A percentile compares a stretch with the other conserved stretches of the same genome.
Conservation (phyloP, 1,139 yeast genomes). For the Kodamaea anthophila region DNA sequence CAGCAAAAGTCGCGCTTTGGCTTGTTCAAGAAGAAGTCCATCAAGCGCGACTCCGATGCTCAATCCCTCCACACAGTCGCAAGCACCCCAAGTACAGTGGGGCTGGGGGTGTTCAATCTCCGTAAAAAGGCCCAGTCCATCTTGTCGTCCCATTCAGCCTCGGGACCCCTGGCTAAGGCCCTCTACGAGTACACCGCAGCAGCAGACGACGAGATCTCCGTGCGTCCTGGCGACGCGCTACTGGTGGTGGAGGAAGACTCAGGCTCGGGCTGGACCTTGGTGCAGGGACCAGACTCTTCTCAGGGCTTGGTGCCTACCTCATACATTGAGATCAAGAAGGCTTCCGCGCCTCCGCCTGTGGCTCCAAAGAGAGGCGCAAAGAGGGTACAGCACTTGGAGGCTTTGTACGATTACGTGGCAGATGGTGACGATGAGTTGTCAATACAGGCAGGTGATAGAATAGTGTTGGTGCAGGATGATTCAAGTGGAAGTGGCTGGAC, state of each 20-base stretch:
- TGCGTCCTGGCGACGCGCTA: conserved; percentile 58
- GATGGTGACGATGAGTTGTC: conserved; percentile 79
- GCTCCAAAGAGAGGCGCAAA: conserved; percentile 81
- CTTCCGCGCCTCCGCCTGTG: conserved; percentile 65
- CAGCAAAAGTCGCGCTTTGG: conserved; percentile 55
- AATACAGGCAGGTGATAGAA: conserved; percentile 66
- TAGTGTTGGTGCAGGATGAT: conserved; percentile 56
- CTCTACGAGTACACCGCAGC: conserved; percentile 62
- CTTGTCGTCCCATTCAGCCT: conserved; percentile 15
- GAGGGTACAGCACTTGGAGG: conserved; percentile 60
- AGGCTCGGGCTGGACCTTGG: conserved; percentile 92
- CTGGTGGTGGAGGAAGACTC: conserved; percentile 63
- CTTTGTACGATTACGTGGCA: conserved; percentile 73
- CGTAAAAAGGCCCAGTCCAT: conserved; percentile 27
- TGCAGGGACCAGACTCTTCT: conserved; percentile 30
- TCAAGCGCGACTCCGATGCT: conserved; percentile 13
- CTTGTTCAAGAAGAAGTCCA: conserved; percentile 28
- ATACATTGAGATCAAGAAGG: conserved; percentile 47
- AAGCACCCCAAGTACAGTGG: conserved; percentile 5
- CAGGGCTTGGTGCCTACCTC: conserved; percentile 85
- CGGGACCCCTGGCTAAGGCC: conserved; percentile 41
- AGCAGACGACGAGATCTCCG: conserved; percentile 69
- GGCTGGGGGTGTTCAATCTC: conserved; percentile 33
- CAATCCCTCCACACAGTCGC: conserved; percentile 31
- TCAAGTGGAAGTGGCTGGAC: conserved; percentile 97